Evolutionary conservation across 2,329 filamentous ascomycete species (phyloP), one percentile per base, ranked within the genome.

Genomic region (Dryadomyces sulphureus): DNA sequence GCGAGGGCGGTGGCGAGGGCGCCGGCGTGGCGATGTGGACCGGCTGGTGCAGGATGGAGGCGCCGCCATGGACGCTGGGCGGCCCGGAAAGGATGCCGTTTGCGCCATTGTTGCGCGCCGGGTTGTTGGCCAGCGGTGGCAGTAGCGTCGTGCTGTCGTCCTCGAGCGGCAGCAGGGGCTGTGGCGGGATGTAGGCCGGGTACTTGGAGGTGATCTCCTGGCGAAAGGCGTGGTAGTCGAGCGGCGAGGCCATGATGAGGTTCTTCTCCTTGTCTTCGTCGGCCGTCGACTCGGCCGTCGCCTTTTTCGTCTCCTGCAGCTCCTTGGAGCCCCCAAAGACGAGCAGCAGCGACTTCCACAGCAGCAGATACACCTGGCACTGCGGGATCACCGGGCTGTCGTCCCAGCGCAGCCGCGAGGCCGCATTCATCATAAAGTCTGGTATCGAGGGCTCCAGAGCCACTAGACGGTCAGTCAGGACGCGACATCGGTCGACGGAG

Each of bases 1-100:
- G 92, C 1, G 90, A 95, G 1, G 92, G 92, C 0, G 92, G 92
- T 21, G 92, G 92, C 0, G 92, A 98, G 1, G 92, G 92, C 0
- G 89, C 90, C 0, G 92, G 92, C 1, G 92, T 98, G n/a, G 92
- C 92, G 55, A 98, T 98, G 61, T 98, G 92, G 6, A 98, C 90
- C 6, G 92, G 87, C 57, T 96, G 90, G 59, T 96, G 80, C 22
- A 98, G 73, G 56, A 98, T 96, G 0, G 89, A 95, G 8, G 75
- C 70, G 50, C 80, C 77, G 47, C 68, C 75, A 49, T 76, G 75
- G 11, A 64, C 59, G 46, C 72, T 73, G 0, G 73, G 65, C 3
- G 72, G 71, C 3, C 62, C 66, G 7, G 74, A 72, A 30, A 84
- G 67, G 40, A 84, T 75, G 12, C 80, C 79, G 53, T 73, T 79